Percentiles rank a stretch among this genome's conserved stretches.
phyloP scores from a whole-genome alignment of 1,284 basidiomycete genomes.

The Ganoderma resinaceum region DNA sequence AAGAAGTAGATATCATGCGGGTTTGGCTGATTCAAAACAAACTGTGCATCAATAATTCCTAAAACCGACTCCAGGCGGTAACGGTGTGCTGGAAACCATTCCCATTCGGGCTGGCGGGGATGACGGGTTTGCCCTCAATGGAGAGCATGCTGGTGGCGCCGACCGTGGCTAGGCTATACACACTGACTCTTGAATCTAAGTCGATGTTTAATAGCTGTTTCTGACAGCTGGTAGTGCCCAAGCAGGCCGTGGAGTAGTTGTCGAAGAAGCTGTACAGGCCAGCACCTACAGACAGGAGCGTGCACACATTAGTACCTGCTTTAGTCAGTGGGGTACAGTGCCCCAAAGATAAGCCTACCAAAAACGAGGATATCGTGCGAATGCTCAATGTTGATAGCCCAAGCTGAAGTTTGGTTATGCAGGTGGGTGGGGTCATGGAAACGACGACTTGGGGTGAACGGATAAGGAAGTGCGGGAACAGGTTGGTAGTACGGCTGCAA shows the following conservation, averaged over 20 bases:
- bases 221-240: conserved; percentile 59
- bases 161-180: conserved; percentile 45
- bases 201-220: conserved; percentile 66
- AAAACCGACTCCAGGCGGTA: conserved; percentile 58
- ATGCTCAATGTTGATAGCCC: conserved; percentile 61
- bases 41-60: not conserved
- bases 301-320: not conserved
- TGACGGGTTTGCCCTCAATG: conserved; percentile 54
- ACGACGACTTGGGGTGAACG: conserved; percentile 48
- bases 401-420: conserved; percentile 51
- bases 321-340: not conserved
- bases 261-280: conserved; percentile 77
- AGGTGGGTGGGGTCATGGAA: conserved; percentile 64
- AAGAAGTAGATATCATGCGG: not conserved
- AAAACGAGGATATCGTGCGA: conserved; percentile 71
- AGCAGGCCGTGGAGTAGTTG: conserved; percentile 47
- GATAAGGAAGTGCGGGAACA: conserved; percentile 59
- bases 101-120: conserved; percentile 50
- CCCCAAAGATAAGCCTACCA: conserved; percentile 41
- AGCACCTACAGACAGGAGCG: conserved; percentile 49
- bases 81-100: conserved; percentile 71
- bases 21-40: not conserved
- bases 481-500: conserved; percentile 64
- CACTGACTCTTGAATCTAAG: conserved; percentile 3
- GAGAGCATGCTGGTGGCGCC: conserved; percentile 65